Conservation (phyloP, 371 early-diverging fungal species). For the Coemansia sp. region DNA sequence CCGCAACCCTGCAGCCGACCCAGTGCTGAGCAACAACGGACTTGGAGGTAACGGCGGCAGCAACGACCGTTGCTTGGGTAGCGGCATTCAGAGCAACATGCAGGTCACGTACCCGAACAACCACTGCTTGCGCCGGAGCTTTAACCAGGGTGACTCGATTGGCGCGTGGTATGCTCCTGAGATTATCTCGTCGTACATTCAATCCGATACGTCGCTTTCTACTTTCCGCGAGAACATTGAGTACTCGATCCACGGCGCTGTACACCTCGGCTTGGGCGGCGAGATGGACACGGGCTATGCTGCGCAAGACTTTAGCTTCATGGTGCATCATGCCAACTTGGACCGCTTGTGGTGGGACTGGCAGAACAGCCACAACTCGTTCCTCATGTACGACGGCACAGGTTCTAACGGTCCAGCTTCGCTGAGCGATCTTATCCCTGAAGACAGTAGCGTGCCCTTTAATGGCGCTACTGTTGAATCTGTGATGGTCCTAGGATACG, state of each 20-base stretch:
- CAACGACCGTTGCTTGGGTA: slow-evolving; percentile 19
- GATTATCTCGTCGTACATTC: slow-evolving; percentile 46
- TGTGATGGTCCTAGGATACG: slow-evolving; percentile 51
- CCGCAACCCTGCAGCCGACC: slow-evolving; percentile 24
- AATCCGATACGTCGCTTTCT: slow-evolving; percentile 25
- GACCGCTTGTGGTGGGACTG: slow-evolving; percentile 57
- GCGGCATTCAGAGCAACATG: slow-evolving; percentile 40
- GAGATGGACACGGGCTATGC: slow-evolving; percentile 50
- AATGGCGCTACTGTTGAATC: slow-evolving; percentile 27
- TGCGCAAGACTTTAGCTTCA: slow-evolving; percentile 57
- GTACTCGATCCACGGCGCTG: slow-evolving; percentile 52
- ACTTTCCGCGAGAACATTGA: slow-evolving; percentile 52
- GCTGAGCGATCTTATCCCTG: slow-evolving; percentile 27
- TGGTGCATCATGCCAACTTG: slow-evolving; percentile 55
- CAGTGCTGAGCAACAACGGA: slow-evolving; percentile 22
- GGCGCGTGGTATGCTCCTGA: slow-evolving; percentile 47
- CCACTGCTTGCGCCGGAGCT: slow-evolving; percentile 44
- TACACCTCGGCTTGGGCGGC: slow-evolving; percentile 50
- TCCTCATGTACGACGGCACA: slow-evolving; percentile 33
- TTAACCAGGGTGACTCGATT: slow-evolving; percentile 11
- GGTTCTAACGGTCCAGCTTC: slow-evolving; percentile 17
- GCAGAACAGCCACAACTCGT: slow-evolving; percentile 44
- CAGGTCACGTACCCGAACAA: slow-evolving; percentile 42
- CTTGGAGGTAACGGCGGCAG: slow-evolving; percentile 45
- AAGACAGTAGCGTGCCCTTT: slow-evolving; percentile 29